Percentiles rank a stretch among this genome's conserved stretches.
Conservation (phyloP, 129 eudicot genomes). For the Chrysanthemum seticuspe region DNA sequence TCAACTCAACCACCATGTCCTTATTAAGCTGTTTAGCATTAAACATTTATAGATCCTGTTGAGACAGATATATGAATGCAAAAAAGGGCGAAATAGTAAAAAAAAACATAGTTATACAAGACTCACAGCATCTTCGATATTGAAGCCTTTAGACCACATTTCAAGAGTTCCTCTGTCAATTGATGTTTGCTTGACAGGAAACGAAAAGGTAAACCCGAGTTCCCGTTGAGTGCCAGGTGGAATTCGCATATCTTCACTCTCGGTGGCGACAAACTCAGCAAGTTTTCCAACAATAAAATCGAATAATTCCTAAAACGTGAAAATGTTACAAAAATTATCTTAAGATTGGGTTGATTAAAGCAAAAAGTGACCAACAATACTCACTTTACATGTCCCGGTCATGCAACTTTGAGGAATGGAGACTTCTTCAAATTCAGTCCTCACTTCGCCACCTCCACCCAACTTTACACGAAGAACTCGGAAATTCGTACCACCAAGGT, state of each 20-base stretch:
- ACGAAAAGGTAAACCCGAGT: slow-evolving; percentile 93
- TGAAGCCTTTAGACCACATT: slow-evolving; percentile 94
- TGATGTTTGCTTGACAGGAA: slow-evolving; percentile 86
- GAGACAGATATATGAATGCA: neutral
- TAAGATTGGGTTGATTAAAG: neutral
- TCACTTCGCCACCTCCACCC: slow-evolving; percentile 60
- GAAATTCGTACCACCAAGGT: slow-evolving; percentile 98
- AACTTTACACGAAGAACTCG: slow-evolving; percentile 83
- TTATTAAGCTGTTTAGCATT: slow-evolving; percentile 21
- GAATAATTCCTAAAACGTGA: slow-evolving; percentile 55
- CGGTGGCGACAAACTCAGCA: slow-evolving; percentile 80
- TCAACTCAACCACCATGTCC: slow-evolving; percentile 15
- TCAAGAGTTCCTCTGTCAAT: slow-evolving; percentile 82
- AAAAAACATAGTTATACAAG: neutral
- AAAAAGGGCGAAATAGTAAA: neutral
- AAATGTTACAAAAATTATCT: slow-evolving; percentile 14
- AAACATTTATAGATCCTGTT: slow-evolving; percentile 5
- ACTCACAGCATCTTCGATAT: slow-evolving; percentile 74
- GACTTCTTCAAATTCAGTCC: slow-evolving; percentile 67
- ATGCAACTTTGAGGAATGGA: slow-evolving; percentile 83
- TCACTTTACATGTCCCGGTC: slow-evolving; percentile 80
- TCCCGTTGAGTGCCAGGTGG: slow-evolving; percentile 77
- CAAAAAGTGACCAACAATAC: slow-evolving; percentile 20
- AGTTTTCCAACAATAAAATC: slow-evolving; percentile 84
- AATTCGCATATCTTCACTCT: slow-evolving; percentile 69